Base-by-base conservation (phyloP, 2,329 filamentous ascomycete genomes). In the Microcera coccophila region DNA sequence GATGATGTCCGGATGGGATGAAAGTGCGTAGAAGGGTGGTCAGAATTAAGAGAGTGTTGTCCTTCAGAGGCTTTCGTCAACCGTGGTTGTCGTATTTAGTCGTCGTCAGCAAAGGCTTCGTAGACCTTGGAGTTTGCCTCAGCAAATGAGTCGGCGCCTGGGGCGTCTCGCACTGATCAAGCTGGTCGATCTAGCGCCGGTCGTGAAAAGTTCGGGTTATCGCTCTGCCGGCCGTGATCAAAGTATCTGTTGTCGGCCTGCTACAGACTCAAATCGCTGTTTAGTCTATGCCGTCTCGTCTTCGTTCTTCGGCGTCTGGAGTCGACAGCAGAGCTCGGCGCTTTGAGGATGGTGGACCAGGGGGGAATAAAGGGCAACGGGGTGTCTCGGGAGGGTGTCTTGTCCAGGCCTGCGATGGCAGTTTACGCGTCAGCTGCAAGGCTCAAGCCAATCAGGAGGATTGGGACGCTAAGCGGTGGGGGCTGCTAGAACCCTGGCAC, bases 351-450 rank as follows among this genome's bases (percentile, higher is more conserved):
- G 57, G 57, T 59, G 52, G 57, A 58, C 53, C 56, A 60, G 57
- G 54, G n/a, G n/a, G 59, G 58, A 59, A 62, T 60, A 62, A 35
- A 19, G 33, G 33, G 17, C 15, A 50, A 58, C 53, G 58, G 58
- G 58, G 54, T 59, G 57, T 58, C 53, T 60, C 55, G 56, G 55
- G 56, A 59, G 57, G 55, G 57, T 53, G 57, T 60, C 52, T 57
- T 43, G 47, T 50, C 38, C 53, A 57, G 50, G 51, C 52, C 52
- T 54, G 48, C 49, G 53, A 60, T 57, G 57, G 53, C 57, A 62
- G 61, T 64, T 64, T 65, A 65, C 63, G 63, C 63, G 63, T 66
- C 63, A 66, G 63, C 63, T 55, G 53, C 49, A 48, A 51, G 45
- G 38, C 39, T 35, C 45, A 49, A 44, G 35, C 63, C 63, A 65